Evolutionary conservation across 768 basidiomycete genomes (phyloP).

Genomic region (Terana coerulea): DNA sequence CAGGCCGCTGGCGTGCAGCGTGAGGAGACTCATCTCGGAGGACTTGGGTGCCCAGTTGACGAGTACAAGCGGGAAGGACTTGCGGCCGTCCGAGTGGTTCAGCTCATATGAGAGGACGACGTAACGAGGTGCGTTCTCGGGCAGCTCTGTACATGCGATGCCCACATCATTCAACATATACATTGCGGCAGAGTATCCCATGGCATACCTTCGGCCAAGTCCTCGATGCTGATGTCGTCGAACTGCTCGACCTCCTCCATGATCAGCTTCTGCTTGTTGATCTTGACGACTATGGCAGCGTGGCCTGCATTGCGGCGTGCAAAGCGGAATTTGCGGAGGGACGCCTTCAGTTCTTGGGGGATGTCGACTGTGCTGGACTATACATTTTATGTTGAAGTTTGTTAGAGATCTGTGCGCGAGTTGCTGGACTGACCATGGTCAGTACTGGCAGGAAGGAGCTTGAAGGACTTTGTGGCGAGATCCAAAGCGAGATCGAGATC

Average conservation of each 20-base stretch:
- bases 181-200: not conserved
- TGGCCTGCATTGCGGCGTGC: slow-evolving; percentile 58
- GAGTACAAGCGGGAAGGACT: slow-evolving; percentile 79
- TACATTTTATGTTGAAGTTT: not conserved
- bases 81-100: slow-evolving; percentile 75
- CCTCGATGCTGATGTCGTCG: slow-evolving; percentile 71
- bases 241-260: slow-evolving; percentile 86
- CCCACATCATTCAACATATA: not conserved
- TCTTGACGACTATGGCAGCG: slow-evolving; percentile 85
- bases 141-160: slow-evolving; percentile 57
- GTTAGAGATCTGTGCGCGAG: not conserved
- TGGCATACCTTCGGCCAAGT: slow-evolving; percentile 76
- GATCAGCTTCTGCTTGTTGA: slow-evolving; percentile 75
- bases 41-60: slow-evolving; percentile 85
- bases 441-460: not conserved
- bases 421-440: slow-evolving; percentile 8
- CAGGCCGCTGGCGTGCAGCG: slow-evolving; percentile 81
- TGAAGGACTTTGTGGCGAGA: slow-evolving; percentile 1
- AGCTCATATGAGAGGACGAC: slow-evolving; percentile 83
- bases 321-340: slow-evolving; percentile 82
- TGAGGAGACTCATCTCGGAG: slow-evolving; percentile 67
- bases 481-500: too few species aligned
- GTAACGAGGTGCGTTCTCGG: slow-evolving; percentile 84
- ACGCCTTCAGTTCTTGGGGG: slow-evolving; percentile 70
- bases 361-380: slow-evolving; percentile 84